phyloP scores from a whole-genome alignment of 768 basidiomycete species.

The Amanita rimosa region DNA sequence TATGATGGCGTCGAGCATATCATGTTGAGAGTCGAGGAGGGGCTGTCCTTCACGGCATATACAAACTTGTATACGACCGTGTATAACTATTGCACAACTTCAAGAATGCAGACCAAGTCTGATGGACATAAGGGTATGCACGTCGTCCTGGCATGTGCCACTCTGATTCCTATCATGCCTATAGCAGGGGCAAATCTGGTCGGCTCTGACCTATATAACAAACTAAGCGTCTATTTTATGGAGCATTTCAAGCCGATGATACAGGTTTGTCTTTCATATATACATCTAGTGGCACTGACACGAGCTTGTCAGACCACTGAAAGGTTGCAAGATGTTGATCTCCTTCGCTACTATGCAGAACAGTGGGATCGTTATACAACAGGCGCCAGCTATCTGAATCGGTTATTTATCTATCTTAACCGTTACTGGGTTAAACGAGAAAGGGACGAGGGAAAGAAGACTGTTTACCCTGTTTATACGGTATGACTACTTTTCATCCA shows the following conservation, averaged over 20 bases:
- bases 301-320: constrained; percentile 55
- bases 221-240: constrained; percentile 84
- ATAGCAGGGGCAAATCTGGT: constrained; percentile 91
- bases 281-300: constrained; percentile 9
- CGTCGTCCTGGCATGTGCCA: constrained; percentile 17
- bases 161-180: constrained; percentile 23
- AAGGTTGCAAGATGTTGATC: constrained; percentile 74
- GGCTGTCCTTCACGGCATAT: constrained; percentile 60
- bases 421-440: constrained; percentile 99
- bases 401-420: constrained; percentile 94
- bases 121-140: constrained; percentile 61
- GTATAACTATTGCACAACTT: constrained; percentile 97
- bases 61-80: constrained; percentile 84
- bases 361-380: constrained; percentile 98
- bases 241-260: constrained; percentile 70
- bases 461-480: constrained; percentile 93
- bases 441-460: constrained; percentile 94
- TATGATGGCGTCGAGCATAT: constrained; percentile 83
- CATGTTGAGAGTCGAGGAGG: constrained; percentile 80
- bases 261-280: constrained; percentile 20
- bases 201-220: constrained; percentile 95
- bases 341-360: constrained; percentile 83
- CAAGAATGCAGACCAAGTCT: constrained; percentile 58
- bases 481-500: constrained; percentile 31
- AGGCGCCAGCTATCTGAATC: constrained; percentile 94